Evolutionary conservation across 805 yeast species (phyloP).

Genomic region (Komagataella mondaviorum): DNA sequence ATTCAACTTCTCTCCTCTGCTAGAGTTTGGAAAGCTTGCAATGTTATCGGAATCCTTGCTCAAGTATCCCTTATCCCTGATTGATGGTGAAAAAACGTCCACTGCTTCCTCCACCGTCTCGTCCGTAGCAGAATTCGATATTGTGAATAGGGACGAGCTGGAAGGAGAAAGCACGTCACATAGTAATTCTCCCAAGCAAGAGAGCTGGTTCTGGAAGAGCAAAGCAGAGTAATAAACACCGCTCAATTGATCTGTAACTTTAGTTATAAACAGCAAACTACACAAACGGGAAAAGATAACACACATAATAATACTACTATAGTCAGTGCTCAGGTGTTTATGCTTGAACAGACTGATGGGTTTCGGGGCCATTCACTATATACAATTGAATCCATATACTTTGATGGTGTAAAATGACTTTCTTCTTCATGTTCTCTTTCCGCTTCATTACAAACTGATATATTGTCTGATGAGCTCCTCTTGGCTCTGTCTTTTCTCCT

Average conservation of each 20-base stretch:
- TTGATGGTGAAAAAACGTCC: neutral
- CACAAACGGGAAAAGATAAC: neutral
- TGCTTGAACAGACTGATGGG: neutral
- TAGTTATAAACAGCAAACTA: neutral
- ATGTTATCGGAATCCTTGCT: neutral
- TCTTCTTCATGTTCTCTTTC: neutral
- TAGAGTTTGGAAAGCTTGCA: neutral
- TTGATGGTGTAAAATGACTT: neutral
- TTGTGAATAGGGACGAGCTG: neutral
- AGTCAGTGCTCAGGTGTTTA: neutral
- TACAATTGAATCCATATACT: neutral
- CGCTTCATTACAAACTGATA: slow-evolving; percentile 21
- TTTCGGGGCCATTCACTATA: neutral
- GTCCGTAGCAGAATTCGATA: neutral
- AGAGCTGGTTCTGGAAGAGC: neutral
- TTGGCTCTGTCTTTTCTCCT: slow-evolving; percentile 13
- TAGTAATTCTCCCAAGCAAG: neutral
- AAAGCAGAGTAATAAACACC: neutral
- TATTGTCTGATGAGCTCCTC: slow-evolving; percentile 24
- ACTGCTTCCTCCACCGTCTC: neutral
- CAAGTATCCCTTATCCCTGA: neutral
- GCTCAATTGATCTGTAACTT: neutral
- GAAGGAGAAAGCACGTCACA: neutral
- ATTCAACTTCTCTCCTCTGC: neutral
- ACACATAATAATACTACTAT: neutral